Base-by-base conservation (phyloP, 441 rosid genomes). In the Metrosideros polymorpha region DNA sequence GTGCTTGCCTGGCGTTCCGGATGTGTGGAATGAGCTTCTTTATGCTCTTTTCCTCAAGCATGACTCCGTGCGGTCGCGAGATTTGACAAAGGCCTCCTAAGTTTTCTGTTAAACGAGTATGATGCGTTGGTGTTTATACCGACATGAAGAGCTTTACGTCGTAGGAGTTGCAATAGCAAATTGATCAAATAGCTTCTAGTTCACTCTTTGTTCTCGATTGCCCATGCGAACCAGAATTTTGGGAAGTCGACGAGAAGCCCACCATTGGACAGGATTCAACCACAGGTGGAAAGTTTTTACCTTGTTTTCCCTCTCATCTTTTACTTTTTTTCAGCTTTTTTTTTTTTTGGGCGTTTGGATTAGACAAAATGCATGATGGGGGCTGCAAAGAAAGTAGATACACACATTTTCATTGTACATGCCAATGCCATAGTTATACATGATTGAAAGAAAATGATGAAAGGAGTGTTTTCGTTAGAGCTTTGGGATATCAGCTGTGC, bases 1-100 rank as follows among this genome's bases (percentile, higher is more conserved):
- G 99, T 97, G 98, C 92, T 91, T 97, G 71, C 99, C 99, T 5
- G 98, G 99, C 24, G 97, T 96, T 66, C 99, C 99, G 1, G 99
- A 97, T 86, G 86, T 96, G 27, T 97, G 99, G 99, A 96, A 97
- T 32, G 99, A 97, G 92, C 91, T 97, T 52, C 93, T 97, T 43
- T 94, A 92, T 47, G 98, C 98, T 0, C 30, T 92, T 83, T 89
- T 95, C 86, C 90, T 97, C 12, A 95, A 94, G 90, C 94, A 39
- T 7, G 93, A 90, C 83, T 86, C 88, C 2, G 47, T 83, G 83
- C 66, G 85, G 49, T 82, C 30, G 12, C 32, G 51, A 25, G 29
- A 82, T 30, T 35, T 50, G 50, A 56, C 79, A 57, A 45, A 32
- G n/a, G 84, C 42, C 52, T 29, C 66, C 1, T 51, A 24, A 27